Percentiles rank a stretch among this genome's conserved stretches.
These are phyloP conservation scores for Trichomonas vaginalis DNA, from an alignment of 208 protist species.

Conservation along the genomic window DNA sequence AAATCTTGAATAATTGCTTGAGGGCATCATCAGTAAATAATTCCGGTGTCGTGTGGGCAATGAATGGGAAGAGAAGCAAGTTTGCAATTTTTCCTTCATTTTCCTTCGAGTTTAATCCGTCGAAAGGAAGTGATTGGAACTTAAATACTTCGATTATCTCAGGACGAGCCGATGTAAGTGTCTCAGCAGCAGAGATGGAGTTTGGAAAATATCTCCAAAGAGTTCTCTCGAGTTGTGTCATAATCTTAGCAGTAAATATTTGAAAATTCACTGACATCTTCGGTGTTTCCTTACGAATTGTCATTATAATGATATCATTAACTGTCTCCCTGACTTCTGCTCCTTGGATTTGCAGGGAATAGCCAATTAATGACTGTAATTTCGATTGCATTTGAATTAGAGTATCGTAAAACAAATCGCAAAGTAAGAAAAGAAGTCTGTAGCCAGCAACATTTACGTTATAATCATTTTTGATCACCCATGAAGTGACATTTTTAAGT, in stretches of 20 bases:
- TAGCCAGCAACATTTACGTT: background rate
- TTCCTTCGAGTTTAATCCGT: background rate
- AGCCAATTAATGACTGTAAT: background rate
- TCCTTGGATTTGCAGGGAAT: background rate
- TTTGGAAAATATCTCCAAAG: background rate
- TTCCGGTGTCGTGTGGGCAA: background rate
- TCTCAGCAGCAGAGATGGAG: background rate
- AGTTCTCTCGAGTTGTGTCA: background rate
- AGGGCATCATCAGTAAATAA: background rate
- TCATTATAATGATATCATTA: background rate
- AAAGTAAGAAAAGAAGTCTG: background rate
- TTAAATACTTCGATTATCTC: background rate
- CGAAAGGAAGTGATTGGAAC: background rate
- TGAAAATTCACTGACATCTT: background rate
- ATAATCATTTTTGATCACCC: background rate
- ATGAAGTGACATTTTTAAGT: background rate
- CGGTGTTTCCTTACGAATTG: background rate
- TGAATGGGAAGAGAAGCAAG: background rate
- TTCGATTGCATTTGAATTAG: background rate
- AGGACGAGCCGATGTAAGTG: background rate
- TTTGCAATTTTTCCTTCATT: background rate
- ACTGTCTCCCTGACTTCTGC: background rate
- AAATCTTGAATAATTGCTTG: background rate
- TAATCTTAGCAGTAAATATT: background rate
- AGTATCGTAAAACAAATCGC: background rate